Base-by-base conservation (phyloP, 192 early-diverging fungal genomes). In the Thamnidium elegans region DNA sequence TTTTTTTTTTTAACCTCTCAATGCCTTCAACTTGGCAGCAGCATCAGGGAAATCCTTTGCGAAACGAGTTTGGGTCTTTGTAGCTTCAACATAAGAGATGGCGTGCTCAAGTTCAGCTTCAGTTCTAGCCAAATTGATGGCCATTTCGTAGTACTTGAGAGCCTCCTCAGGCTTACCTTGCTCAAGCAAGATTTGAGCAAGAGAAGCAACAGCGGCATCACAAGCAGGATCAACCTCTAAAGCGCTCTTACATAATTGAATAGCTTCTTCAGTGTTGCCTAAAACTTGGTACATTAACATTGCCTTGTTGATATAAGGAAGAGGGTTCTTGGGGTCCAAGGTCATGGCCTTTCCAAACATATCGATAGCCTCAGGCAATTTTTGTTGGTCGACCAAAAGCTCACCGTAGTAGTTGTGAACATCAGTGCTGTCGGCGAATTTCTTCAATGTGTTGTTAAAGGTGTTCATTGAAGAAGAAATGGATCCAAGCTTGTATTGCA, bases 401-500 rank as follows among this genome's bases (percentile, higher is more conserved):
- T 99, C 97, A 71, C 94, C 97, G 48, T 96, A 94, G 77, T 97
- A 99, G 82, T 98, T 99, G 85, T 88, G 92, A 20, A 96, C 87
- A 71, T 99, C 97, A 44, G 90, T 86, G 46, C 84, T 86, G 11
- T 85, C 72, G 31, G 84, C 74, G 81, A 98, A 98, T 61, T 86
- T 84, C 63, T 81, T 78, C 63, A 88, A 79, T 1, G 91, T 89
- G 69, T 87, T 87, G 67, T 86, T 83, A 74, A 98, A 98, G 19
- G 86, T 92, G 15, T 66, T 68, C 81, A 89, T 84, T 15, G 94
- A 89, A 5, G 79, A 80, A 26, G 79, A 65, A n/a, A 92, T 78
- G 52, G 90, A 85, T 21, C 91, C 94, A 7, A 88, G 67, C 79
- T 95, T 94, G 81, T 97, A 96, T 71, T 91, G 87, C n/a, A 89